These are phyloP conservation scores for Wickerhamiella bombiphila DNA, from an alignment of 805 yeast species.

Conservation along the genomic window DNA sequence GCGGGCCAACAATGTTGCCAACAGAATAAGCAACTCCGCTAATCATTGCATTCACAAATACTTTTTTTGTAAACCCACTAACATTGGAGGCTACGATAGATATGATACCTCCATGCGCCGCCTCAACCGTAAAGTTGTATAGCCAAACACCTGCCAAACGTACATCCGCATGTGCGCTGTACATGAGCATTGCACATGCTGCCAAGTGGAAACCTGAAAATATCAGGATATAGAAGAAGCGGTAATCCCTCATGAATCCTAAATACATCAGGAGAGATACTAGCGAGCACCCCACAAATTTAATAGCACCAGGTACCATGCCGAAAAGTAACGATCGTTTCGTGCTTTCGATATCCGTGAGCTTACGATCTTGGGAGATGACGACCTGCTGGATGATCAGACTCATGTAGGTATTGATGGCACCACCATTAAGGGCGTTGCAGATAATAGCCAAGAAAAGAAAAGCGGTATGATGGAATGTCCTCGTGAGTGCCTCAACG, in stretches of 20 bases:
- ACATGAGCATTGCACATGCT: constrained; percentile 34
- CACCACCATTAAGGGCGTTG: constrained; percentile 45
- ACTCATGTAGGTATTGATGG: constrained; percentile 38
- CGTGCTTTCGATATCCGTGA: not conserved
- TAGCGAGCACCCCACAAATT: constrained; percentile 14
- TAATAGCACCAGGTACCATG: constrained; percentile 34
- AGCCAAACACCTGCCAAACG: constrained; percentile 30
- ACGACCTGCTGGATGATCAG: constrained; percentile 30
- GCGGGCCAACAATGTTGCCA: constrained; percentile 61
- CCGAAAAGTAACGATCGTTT: constrained; percentile 27
- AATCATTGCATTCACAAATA: constrained; percentile 38
- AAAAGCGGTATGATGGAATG: constrained; percentile 35
- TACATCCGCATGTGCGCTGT: constrained; percentile 26
- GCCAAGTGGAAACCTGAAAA: constrained; percentile 36
- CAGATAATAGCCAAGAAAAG: constrained; percentile 29
- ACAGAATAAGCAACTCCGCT: constrained; percentile 54
- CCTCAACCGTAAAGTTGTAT: constrained; percentile 16
- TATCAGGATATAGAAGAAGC: constrained; percentile 24
- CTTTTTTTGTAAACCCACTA: constrained; percentile 61
- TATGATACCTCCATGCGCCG: constrained; percentile 19
- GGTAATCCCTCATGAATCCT: constrained; percentile 4
- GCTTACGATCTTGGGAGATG: constrained; percentile 15
- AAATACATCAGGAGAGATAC: constrained; percentile 8
- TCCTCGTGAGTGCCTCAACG: constrained; percentile 34
- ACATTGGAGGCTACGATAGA: constrained; percentile 31